Evolutionary conservation across 2,329 filamentous ascomycete species (phyloP).

Genomic region (Sarocladium brachiariae): DNA sequence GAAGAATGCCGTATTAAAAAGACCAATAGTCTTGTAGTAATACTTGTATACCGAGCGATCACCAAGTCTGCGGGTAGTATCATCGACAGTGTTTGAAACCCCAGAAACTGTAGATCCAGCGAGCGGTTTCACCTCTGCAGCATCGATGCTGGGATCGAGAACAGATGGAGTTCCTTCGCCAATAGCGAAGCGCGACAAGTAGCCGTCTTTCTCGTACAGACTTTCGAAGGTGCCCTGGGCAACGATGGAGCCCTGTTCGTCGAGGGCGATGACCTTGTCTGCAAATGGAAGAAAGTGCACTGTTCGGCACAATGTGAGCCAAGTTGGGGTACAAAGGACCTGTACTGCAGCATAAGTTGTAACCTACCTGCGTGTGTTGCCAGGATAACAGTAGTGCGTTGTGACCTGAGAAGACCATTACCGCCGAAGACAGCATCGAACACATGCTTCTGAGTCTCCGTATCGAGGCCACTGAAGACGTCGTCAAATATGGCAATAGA

Average conservation of each 20-base stretch:
- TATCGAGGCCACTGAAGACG: slow-evolving; percentile 33
- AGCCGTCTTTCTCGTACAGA: not conserved
- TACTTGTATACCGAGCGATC: not conserved
- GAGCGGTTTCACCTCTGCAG: not conserved
- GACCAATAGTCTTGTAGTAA: not conserved
- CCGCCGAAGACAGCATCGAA: slow-evolving; percentile 31
- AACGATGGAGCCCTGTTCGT: slow-evolving; percentile 7
- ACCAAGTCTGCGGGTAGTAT: not conserved
- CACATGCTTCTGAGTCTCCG: slow-evolving; percentile 33
- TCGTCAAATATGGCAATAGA: slow-evolving; percentile 31
- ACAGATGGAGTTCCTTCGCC: not conserved
- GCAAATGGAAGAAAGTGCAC: slow-evolving; percentile 18
- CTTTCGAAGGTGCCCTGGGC: slow-evolving; percentile 26
- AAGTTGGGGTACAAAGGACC: not conserved
- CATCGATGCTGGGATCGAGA: not conserved
- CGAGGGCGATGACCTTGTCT: slow-evolving; percentile 12
- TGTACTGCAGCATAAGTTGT: not conserved
- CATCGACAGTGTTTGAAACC: not conserved
- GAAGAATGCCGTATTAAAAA: not conserved
- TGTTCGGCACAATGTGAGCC: slow-evolving; percentile 12
- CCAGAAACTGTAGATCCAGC: not conserved
- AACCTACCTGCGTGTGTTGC: slow-evolving; percentile 27
- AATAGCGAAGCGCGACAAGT: not conserved
- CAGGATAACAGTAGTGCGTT: slow-evolving; percentile 23
- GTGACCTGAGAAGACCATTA: slow-evolving; percentile 26